These are phyloP conservation scores for Heliamphora exappendiculata DNA, from an alignment of 148 eudicot species.

Conservation along the genomic window DNA sequence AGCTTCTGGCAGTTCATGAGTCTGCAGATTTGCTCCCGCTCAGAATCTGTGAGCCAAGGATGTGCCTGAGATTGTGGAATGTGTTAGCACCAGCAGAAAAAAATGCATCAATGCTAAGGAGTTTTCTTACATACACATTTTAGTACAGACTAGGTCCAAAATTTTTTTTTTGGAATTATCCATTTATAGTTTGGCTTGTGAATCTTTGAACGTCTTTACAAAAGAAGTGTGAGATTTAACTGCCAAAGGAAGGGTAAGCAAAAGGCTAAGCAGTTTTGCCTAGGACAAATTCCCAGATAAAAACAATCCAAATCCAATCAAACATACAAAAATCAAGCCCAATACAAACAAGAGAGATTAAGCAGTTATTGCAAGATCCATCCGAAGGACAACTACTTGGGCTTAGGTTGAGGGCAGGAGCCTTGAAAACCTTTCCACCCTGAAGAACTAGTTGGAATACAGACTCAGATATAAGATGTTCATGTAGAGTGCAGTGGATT, in stretches of 20 bases:
- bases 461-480: too few relatives aligned
- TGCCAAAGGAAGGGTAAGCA: not conserved
- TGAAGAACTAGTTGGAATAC: too few relatives aligned
- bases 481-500: too few relatives aligned
- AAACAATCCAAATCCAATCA: not conserved
- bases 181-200: not conserved
- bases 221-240: not conserved
- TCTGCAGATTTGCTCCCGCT: constrained; percentile 66
- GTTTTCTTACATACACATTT: not conserved
- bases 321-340: not conserved
- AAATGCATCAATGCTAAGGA: not conserved
- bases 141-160: not conserved
- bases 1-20: constrained; percentile 75
- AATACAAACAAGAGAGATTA: not conserved
- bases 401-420: too few relatives aligned
- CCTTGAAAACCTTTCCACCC: too few relatives aligned
- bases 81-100: not conserved
- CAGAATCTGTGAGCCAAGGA: constrained; percentile 64
- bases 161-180: not conserved
- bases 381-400: too few relatives aligned
- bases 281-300: not conserved
- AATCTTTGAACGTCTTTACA: not conserved
- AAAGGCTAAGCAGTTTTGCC: not conserved
- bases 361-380: too few relatives aligned
- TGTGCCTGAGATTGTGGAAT: constrained; percentile 41